Evolutionary conservation across 1,284 basidiomycete genomes (phyloP).

Genomic region (Dichomitus squalens): DNA sequence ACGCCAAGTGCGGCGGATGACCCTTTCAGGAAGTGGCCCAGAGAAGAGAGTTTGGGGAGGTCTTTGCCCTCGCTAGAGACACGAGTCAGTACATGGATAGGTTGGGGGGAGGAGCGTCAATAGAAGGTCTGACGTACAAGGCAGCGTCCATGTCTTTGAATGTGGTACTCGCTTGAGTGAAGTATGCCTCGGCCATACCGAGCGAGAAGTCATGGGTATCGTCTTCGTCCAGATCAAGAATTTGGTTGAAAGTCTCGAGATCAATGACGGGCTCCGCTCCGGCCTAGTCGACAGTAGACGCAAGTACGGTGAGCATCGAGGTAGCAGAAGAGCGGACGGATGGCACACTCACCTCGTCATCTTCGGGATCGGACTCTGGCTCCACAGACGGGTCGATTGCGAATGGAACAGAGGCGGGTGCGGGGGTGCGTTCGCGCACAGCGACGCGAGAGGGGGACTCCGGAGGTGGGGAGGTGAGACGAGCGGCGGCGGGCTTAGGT

Average conservation of each 20-base stretch:
- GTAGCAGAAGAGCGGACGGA: not conserved
- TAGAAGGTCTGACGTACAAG: slow-evolving; percentile 57
- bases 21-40: slow-evolving; percentile 94
- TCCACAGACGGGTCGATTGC: slow-evolving; percentile 4
- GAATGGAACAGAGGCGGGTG: slow-evolving; percentile 2
- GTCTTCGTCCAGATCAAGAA: slow-evolving; percentile 90
- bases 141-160: slow-evolving; percentile 80
- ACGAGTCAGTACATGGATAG: not conserved
- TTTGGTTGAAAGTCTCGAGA: slow-evolving; percentile 80
- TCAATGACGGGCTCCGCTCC: slow-evolving; percentile 51
- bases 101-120: not conserved
- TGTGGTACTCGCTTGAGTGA: slow-evolving; percentile 74
- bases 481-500: slow-evolving; percentile 16
- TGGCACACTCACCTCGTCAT: slow-evolving; percentile 17
- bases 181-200: slow-evolving; percentile 81
- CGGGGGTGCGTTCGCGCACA: slow-evolving; percentile 8
- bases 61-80: slow-evolving; percentile 54
- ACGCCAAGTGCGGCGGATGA: slow-evolving; percentile 92
- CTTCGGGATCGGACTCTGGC: slow-evolving; percentile 11
- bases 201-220: slow-evolving; percentile 77
- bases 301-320: not conserved
- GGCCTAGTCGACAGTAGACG: slow-evolving; percentile 3
- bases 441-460: slow-evolving; percentile 11
- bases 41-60: slow-evolving; percentile 65
- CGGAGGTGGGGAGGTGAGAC: slow-evolving; percentile 17